Percentiles rank a stretch among this genome's conserved stretches.
Evolutionary conservation across 768 basidiomycete species (phyloP).

Genomic region (Coprinopsis marcescibilis): DNA sequence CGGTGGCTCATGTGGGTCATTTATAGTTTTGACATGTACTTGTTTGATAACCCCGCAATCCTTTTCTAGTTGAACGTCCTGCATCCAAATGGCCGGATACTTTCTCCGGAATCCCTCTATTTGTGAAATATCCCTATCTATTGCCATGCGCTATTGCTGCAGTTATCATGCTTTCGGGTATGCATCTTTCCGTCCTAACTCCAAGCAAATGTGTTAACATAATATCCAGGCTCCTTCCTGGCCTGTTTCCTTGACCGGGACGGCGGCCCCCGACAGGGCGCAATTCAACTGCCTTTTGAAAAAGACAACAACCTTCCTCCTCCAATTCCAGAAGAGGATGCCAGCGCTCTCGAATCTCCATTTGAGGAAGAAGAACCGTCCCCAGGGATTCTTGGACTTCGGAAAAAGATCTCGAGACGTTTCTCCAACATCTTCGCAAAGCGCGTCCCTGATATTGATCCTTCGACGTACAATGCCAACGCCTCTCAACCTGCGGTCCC

Average conservation of each 20-base stretch:
- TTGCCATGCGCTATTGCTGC: slow-evolving; percentile 81
- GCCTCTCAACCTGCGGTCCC: slow-evolving; percentile 36
- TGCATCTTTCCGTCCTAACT: slow-evolving; percentile 14
- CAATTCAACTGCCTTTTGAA: slow-evolving; percentile 78
- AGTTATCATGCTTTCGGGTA: slow-evolving; percentile 67
- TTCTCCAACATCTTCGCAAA: slow-evolving; percentile 58
- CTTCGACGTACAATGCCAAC: slow-evolving; percentile 23
- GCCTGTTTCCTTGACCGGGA: slow-evolving; percentile 87
- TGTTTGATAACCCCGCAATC: not conserved
- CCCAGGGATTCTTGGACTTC: slow-evolving; percentile 36
- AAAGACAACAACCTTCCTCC: slow-evolving; percentile 48
- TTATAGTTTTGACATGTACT: not conserved
- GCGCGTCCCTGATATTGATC: slow-evolving; percentile 39
- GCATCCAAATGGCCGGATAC: slow-evolving; percentile 79
- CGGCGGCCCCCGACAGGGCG: slow-evolving; percentile 83
- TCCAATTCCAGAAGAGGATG: slow-evolving; percentile 65
- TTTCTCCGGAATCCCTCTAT: slow-evolving; percentile 61
- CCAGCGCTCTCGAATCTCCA: slow-evolving; percentile 37
- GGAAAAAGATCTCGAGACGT: slow-evolving; percentile 45
- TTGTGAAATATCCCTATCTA: slow-evolving; percentile 83
- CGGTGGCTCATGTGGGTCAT: slow-evolving; percentile 69
- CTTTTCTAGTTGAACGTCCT: slow-evolving; percentile 69
- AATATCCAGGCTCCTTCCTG: slow-evolving; percentile 65
- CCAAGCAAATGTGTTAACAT: slow-evolving; percentile 4
- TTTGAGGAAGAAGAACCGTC: slow-evolving; percentile 38